Percentiles rank a stretch among this genome's conserved stretches.
These are phyloP conservation scores for Proteromonas lacertae DNA, from an alignment of 352 stramenopile species.

Conservation along the genomic window DNA sequence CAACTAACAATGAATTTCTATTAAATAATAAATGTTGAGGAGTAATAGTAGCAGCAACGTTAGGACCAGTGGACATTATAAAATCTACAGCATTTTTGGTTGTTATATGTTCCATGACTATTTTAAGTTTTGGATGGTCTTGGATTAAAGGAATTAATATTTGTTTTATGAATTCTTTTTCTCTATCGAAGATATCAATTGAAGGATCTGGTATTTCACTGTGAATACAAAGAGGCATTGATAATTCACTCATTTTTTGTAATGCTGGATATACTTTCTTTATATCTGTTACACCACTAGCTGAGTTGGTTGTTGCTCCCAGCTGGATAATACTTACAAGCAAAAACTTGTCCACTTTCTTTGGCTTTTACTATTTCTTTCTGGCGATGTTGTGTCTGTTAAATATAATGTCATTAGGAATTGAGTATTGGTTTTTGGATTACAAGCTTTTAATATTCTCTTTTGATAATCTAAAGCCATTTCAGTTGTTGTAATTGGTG, in stretches of 20 bases:
- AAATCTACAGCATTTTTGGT: conserved; percentile 79
- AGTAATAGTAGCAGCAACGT: conserved; percentile 87
- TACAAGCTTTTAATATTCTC: conserved; percentile 3
- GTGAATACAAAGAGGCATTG: conserved; percentile 36
- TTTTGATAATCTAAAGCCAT: conserved; percentile 74
- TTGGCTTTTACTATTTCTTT: conserved; percentile 71
- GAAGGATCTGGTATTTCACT: conserved; percentile 61
- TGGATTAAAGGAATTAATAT: neutral
- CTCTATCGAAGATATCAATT: conserved; percentile 91
- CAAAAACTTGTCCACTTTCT: conserved; percentile 44
- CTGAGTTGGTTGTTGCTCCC: conserved; percentile 85
- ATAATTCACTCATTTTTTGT: conserved; percentile 11
- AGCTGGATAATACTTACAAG: conserved; percentile 88
- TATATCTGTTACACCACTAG: conserved; percentile 78
- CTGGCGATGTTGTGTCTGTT: conserved; percentile 72
- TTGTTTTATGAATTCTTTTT: no score
- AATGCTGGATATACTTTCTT: no score
- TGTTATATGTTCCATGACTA: conserved; percentile 99
- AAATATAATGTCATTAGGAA: conserved; percentile 85
- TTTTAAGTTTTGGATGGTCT: neutral
- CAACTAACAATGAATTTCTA: conserved; percentile 61
- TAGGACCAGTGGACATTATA: conserved; percentile 33
- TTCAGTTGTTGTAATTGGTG: conserved; percentile 67
- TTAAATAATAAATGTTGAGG: conserved; percentile 96
- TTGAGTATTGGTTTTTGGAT: conserved; percentile 5